A percentile compares a stretch with the other conserved stretches of the same genome.
phyloP scores from a whole-genome alignment of 2,329 filamentous ascomycete genomes.

The Hansfordia pulvinata region DNA sequence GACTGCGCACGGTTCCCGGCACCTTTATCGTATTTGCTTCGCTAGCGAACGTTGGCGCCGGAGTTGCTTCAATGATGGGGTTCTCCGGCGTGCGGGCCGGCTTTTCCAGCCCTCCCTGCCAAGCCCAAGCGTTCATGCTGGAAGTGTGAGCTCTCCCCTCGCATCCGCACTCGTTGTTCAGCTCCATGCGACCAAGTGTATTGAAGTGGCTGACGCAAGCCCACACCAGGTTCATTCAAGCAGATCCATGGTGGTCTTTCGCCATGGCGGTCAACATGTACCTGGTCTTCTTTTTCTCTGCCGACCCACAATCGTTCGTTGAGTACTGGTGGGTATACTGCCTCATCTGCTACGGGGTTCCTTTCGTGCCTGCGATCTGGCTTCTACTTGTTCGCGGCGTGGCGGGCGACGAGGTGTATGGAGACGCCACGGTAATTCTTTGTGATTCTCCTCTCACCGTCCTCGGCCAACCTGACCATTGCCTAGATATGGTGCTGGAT shows the following conservation, averaged over 20 bases:
- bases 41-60: constrained; percentile 43
- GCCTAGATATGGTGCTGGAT: constrained; percentile 50
- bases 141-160: constrained; percentile 42
- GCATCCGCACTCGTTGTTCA: not conserved
- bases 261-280: constrained; percentile 77
- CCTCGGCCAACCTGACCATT: constrained; percentile 4
- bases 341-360: constrained; percentile 56
- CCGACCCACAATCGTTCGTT: constrained; percentile 53
- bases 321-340: constrained; percentile 61
- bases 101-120: constrained; percentile 42
- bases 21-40: constrained; percentile 50
- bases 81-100: constrained; percentile 46
- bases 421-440: constrained; percentile 38
- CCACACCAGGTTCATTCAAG: constrained; percentile 59
- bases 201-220: no score
- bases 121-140: constrained; percentile 45
- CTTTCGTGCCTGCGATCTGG: constrained; percentile 51
- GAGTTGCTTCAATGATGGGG: constrained; percentile 57
- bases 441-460: not conserved
- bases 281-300: constrained; percentile 49
- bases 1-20: constrained; percentile 43
- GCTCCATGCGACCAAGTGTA: not conserved
- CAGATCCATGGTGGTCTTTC: constrained; percentile 64
- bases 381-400: constrained; percentile 42
- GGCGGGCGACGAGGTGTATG: constrained; percentile 30